Base-by-base conservation (phyloP, 2,329 filamentous ascomycete species). In the Verticillium klebahnii region DNA sequence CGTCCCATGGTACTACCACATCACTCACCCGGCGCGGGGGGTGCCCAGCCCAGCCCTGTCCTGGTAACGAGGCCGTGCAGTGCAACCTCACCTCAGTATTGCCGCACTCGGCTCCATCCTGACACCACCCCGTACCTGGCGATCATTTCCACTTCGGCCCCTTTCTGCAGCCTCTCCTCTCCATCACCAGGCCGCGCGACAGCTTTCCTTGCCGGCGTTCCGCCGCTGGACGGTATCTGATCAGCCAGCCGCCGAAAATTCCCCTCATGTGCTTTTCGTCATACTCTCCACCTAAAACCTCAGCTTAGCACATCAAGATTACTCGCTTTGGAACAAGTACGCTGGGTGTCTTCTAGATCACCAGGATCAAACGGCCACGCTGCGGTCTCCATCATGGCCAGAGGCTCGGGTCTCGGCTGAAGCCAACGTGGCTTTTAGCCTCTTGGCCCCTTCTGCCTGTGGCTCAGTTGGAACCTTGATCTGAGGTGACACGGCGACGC, bases 341-440 rank as follows among this genome's bases (percentile, higher is more conserved):
- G 45, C 9, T 8, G 11, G 19, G 8, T 25, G n/a, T 4, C 19
- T 23, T 50, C 5, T 6, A 56, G 25, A 54, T 56, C 55, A 23
- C 11, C 55, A 5, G 31, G 14, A 5, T 32, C 34, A 23, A 50
- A n/a, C 45, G 45, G 56, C 32, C 34, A 45, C 56, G 56, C 32
- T 52, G 58, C 39, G 55, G 61, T 37, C n/a, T 37, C 45, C 5
- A 32, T 25, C 5, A 45, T 64, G 12, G 66, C 63, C 64, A 69
- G 68, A 68, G 69, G 67, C 52, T 56, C 62, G 58, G 63, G 40
- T 70, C 70, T 68, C 68, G 69, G 68, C 69, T 71, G 69, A 71
- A 70, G 60, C 66, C 64, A 65, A 67, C 62, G 62, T 67, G 66
- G 64, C 64, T 67, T 68, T 69, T 71, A 70, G 69, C 32, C 57